Conservation (phyloP, 2,329 filamentous ascomycete genomes). For the Trichoderma sp. region DNA sequence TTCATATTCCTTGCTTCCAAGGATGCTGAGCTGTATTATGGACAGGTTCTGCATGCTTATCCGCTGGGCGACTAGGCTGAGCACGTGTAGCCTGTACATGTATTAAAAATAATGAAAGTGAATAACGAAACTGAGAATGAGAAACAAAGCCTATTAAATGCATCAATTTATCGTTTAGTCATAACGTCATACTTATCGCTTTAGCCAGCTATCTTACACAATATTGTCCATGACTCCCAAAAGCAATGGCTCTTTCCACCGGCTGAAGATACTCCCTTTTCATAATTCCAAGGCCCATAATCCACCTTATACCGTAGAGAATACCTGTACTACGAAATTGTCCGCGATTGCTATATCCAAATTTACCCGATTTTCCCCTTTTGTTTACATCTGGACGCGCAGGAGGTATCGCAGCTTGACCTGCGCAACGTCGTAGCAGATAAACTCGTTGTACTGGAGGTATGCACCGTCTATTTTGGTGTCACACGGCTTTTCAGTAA, state of each 20-base stretch:
- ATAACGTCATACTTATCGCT: not conserved
- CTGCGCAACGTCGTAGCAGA: conserved; percentile 71
- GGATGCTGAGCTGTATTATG: conserved; percentile 46
- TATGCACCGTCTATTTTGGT: conserved; percentile 52
- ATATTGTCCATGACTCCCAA: not conserved
- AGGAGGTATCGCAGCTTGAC: conserved; percentile 72
- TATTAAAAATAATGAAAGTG: not conserved
- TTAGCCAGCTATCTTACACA: conserved; percentile 16
- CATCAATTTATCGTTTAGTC: conserved; percentile 15
- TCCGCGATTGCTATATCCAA: not conserved
- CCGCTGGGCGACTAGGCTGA: conserved; percentile 43
- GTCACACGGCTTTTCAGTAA: conserved; percentile 48
- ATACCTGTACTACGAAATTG: not conserved
- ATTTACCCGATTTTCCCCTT: not conserved
- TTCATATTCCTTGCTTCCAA: conserved; percentile 48
- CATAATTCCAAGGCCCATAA: not conserved
- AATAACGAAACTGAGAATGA: not conserved
- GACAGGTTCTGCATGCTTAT: conserved; percentile 47
- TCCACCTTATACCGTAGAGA: not conserved
- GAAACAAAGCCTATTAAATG: not conserved
- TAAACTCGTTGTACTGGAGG: conserved; percentile 74
- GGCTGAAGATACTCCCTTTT: not conserved
- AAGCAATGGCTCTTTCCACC: not conserved
- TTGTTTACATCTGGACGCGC: conserved; percentile 56
- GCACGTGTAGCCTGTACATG: not conserved